These are phyloP conservation scores for Aureobasidium melanogenum DNA, from an alignment of 2,329 filamentous ascomycete genomes.

Conservation along the genomic window DNA sequence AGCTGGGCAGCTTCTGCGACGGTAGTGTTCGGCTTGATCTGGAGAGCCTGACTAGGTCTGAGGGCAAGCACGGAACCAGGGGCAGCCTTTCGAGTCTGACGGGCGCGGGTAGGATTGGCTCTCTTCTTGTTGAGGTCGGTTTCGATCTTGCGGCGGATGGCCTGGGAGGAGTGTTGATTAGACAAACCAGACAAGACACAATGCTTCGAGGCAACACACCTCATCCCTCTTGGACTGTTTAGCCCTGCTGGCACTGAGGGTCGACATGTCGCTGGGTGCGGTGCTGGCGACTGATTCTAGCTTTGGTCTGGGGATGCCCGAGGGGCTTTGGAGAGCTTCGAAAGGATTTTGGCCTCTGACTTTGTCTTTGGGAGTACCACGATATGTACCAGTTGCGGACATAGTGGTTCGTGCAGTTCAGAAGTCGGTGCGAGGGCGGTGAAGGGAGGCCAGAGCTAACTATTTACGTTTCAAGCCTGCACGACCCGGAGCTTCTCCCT, in stretches of 20 bases:
- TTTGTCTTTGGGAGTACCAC: conserved; percentile 63
- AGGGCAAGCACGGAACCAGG: conserved; percentile 92
- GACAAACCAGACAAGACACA: neutral
- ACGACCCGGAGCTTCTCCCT: neutral
- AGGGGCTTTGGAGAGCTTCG: conserved; percentile 53
- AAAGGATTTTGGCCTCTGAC: conserved; percentile 47
- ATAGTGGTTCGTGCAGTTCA: conserved; percentile 31
- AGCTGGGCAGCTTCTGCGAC: conserved; percentile 94
- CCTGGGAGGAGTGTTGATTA: conserved; percentile 45
- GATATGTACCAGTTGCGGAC: conserved; percentile 56
- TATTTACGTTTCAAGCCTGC: neutral
- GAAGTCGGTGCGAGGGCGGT: conserved; percentile 11
- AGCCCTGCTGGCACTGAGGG: conserved; percentile 85
- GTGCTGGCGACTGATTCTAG: conserved; percentile 47
- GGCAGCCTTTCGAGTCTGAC: conserved; percentile 84
- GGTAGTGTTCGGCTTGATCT: conserved; percentile 92
- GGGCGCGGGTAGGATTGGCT: conserved; percentile 65
- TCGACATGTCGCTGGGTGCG: conserved; percentile 54
- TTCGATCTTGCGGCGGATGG: conserved; percentile 94
- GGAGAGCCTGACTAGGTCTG: conserved; percentile 88
- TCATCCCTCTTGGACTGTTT: conserved; percentile 98
- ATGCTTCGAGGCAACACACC: conserved; percentile 44
- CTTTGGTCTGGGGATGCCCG: conserved; percentile 59
- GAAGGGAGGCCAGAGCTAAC: conserved; percentile 6
- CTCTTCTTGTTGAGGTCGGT: conserved; percentile 98